Conservation (phyloP, 352 stramenopile genomes). For the Globisporangium splendens region DNA sequence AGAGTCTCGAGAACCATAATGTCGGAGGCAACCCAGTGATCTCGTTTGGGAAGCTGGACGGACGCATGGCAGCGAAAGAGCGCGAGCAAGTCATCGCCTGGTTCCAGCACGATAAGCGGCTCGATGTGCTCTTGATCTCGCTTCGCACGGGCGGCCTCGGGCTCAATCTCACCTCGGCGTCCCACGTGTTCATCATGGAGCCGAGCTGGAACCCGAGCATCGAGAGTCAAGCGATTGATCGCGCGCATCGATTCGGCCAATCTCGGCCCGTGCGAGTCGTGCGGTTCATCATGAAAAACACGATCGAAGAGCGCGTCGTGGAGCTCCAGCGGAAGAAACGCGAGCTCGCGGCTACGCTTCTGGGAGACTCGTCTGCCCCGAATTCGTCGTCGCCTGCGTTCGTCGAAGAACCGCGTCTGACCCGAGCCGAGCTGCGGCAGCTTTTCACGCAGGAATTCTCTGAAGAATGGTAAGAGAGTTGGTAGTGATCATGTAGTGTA, state of each 20-base stretch:
- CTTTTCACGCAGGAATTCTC: constrained; percentile 35
- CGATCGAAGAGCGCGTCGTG: constrained; percentile 89
- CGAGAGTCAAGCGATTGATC: constrained; percentile 88
- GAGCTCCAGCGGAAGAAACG: constrained; percentile 87
- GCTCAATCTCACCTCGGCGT: constrained; percentile 91
- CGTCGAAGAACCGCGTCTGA: constrained; percentile 29
- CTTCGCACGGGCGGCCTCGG: constrained; percentile 86
- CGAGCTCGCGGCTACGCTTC: constrained; percentile 65
- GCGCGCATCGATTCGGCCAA: constrained; percentile 87
- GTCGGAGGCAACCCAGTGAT: constrained; percentile 16
- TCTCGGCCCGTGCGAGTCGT: constrained; percentile 67
- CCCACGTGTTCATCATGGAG: constrained; percentile 93
- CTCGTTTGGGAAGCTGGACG: constrained; percentile 55
- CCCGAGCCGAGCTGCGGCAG: constrained; percentile 37
- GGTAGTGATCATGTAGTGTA: no score
- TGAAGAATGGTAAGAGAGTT: constrained; percentile 4
- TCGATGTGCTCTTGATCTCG: constrained; percentile 86
- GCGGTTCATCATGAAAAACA: constrained; percentile 83
- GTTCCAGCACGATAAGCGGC: constrained; percentile 51
- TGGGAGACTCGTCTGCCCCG: constrained; percentile 42
- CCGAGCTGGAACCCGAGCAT: constrained; percentile 90
- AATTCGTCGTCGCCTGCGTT: constrained; percentile 8
- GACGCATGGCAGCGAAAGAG: constrained; percentile 52
- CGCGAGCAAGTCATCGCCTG: constrained; percentile 58
- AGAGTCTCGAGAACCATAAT: constrained; percentile 39